Evolutionary conservation across 345 rosid genomes (phyloP).

Genomic region (Brassica cretica): DNA sequence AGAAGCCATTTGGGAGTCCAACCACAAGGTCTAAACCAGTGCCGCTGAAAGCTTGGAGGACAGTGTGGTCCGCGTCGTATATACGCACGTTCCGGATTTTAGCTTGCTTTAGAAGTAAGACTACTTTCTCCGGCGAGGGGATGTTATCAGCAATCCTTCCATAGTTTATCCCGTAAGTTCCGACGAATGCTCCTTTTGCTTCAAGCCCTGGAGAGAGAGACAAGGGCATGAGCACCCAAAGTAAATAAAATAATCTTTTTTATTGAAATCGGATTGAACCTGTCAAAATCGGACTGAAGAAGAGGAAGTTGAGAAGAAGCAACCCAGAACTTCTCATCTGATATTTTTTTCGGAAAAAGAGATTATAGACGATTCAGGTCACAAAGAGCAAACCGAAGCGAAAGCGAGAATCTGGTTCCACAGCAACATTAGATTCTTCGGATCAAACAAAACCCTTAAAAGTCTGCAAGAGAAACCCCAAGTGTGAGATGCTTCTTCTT

Average conservation of each 20-base stretch:
- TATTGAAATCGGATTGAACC: conserved; percentile 40
- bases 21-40: conserved; percentile 82
- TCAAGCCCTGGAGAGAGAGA: neutral
- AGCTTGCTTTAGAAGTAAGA: conserved; percentile 66
- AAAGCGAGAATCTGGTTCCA: conserved; percentile 27
- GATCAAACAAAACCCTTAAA: conserved; percentile 5
- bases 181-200: conserved; percentile 61
- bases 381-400: conserved; percentile 14
- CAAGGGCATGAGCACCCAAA: too few relatives aligned
- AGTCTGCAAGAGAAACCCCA: neutral
- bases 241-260: neutral
- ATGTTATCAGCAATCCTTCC: conserved; percentile 94
- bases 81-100: conserved; percentile 88
- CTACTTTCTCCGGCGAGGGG: conserved; percentile 90
- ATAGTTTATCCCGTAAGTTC: conserved; percentile 94
- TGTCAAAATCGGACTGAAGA: conserved; percentile 42
- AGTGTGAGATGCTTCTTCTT: neutral
- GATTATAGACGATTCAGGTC: conserved; percentile 3
- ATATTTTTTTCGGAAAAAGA: conserved; percentile 6
- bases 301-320: conserved; percentile 40
- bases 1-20: conserved; percentile 72
- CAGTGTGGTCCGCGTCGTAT: conserved; percentile 81
- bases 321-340: conserved; percentile 47
- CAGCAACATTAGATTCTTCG: conserved; percentile 22
- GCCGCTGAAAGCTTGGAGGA: conserved; percentile 86